Base-by-base conservation (phyloP, 306 rosid genomes). In the Vigna hirtella region DNA sequence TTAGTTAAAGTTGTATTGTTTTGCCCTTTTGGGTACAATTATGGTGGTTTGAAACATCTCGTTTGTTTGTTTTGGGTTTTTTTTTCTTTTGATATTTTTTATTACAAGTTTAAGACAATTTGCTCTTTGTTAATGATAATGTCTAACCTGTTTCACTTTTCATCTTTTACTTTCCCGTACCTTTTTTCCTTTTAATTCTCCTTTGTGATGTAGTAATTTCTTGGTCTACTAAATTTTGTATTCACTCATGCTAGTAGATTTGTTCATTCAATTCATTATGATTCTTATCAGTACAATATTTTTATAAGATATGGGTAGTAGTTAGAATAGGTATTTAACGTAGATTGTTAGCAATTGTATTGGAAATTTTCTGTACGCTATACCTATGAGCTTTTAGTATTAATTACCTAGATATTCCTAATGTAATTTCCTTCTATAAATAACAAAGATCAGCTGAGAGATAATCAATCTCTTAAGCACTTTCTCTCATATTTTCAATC, bases 11-110 rank as follows among this genome's bases (percentile, higher is more conserved):
- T 43, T 53, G n/a, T 30, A 55, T 56, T 70, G 22, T 20, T 18
- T 55, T 55, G 26, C n/a, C 17, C 34, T 72, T 77, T 66, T 56
- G 40, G 74, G 56, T 49, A 72, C 61, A 24, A 45, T 82, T 64
- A 70, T 28, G 30, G 42, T 65, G 34, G 45, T 64, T 9, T 45
- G 48, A 77, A 71, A 47, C 63, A 8, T 64, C 22, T 68, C 70
- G 17, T n/a, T 43, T 11, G 18, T 77, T 70, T 71, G 40, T 57
- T 52, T 57, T 74, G 52, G 64, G 55, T 66, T 34, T 49, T 45
- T 20, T 30, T 66, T 40, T 73, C 34, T 53, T 16, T 10, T 26
- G 56, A 11, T 24, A 53, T 72, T 57, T 79, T 26, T 40, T 38
- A 26, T 79, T 57, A 52, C 8, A 1, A 66, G 36, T 42, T 47